Percentiles rank a stretch among this genome's conserved stretches.
Conservation (phyloP, 2,329 filamentous ascomycete species). For the Lachnellula hyalina region DNA sequence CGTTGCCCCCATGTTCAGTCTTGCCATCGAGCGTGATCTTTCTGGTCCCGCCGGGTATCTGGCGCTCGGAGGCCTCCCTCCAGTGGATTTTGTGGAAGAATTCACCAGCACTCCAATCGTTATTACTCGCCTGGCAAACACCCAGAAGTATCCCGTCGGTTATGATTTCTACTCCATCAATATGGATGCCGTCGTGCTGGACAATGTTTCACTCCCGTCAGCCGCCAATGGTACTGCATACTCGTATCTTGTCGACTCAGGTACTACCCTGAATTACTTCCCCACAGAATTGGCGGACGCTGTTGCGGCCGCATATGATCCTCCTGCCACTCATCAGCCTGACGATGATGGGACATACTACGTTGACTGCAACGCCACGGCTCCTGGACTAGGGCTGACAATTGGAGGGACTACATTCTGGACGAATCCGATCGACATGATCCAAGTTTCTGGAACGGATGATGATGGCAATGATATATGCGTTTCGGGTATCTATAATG, state of each 20-base stretch:
- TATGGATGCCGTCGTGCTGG: conserved; percentile 9
- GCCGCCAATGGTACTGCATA: conserved; percentile 5
- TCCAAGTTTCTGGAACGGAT: conserved; percentile 10
- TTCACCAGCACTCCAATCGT: conserved; percentile 19
- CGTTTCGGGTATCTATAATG: no score
- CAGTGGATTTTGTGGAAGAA: conserved; percentile 29
- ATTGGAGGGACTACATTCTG: conserved; percentile 34
- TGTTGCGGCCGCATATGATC: conserved; percentile 38
- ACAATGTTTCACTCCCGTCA: background rate
- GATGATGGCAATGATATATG: background rate
- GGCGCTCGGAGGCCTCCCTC: conserved; percentile 44
- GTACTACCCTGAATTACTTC: conserved; percentile 38
- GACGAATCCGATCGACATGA: conserved; percentile 28
- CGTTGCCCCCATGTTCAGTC: conserved; percentile 41
- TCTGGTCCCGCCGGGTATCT: conserved; percentile 37
- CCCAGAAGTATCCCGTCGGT: background rate
- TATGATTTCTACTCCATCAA: conserved; percentile 23
- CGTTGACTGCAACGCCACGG: conserved; percentile 38
- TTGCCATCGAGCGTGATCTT: conserved; percentile 38
- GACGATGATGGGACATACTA: conserved; percentile 30
- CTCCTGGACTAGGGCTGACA: conserved; percentile 37
- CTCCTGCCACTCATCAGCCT: conserved; percentile 34
- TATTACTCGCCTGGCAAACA: background rate
- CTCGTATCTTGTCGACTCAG: conserved; percentile 32
- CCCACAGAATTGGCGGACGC: conserved; percentile 33